These are phyloP conservation scores for Solanum lycopersicoides DNA, from an alignment of 257 asterid species.

Conservation along the genomic window DNA sequence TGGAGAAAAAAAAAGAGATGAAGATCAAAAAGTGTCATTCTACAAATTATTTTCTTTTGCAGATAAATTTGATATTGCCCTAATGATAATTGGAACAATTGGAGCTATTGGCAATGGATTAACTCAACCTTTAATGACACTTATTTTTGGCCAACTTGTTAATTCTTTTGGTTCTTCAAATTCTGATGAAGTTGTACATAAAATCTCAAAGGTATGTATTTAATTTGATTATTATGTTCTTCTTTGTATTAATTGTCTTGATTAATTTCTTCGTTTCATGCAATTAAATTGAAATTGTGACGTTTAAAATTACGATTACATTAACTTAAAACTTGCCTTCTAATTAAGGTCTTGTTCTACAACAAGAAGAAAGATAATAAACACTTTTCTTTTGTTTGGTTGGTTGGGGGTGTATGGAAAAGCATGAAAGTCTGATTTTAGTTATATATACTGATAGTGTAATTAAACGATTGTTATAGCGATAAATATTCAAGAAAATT, in stretches of 20 bases:
- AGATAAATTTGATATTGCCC: constrained; percentile 30
- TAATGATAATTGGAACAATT: constrained; percentile 43
- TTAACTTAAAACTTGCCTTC: neutral
- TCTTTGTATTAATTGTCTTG: neutral
- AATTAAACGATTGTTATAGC: neutral
- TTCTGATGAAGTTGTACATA: constrained; percentile 24
- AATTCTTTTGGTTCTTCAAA: constrained; percentile 41
- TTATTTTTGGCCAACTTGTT: constrained; percentile 50
- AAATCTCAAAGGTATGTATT: constrained; percentile 23
- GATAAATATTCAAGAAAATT: neutral
- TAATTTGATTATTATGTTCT: neutral
- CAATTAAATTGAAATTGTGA: neutral
- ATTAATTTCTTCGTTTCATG: neutral
- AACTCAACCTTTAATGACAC: constrained; percentile 68
- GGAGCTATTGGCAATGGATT: constrained; percentile 47
- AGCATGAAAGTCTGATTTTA: neutral
- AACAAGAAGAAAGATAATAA: neutral
- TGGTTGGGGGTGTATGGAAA: neutral
- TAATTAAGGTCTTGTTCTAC: neutral
- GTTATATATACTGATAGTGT: neutral
- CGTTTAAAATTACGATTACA: neutral
- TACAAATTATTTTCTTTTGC: constrained; percentile 53
- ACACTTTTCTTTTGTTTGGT: neutral
- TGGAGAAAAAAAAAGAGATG: constrained; percentile 5
- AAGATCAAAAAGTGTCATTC: constrained; percentile 30